Evolutionary conservation across 2,329 filamentous ascomycete species (phyloP).

Genomic region (Sporothrix humicola): DNA sequence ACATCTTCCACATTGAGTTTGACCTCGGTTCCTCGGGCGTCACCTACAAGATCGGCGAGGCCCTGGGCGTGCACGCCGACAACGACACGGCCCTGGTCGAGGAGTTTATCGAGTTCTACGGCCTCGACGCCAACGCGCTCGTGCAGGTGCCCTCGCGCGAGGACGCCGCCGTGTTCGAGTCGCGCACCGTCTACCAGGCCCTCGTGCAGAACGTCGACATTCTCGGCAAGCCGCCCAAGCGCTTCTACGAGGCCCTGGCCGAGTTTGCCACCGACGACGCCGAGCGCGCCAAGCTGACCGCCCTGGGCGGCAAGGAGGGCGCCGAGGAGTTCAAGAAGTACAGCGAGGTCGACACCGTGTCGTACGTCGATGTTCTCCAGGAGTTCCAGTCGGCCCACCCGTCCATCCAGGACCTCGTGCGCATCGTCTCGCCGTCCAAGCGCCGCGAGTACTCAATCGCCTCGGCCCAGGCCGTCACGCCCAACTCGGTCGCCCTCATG

Average conservation of each 20-base stretch:
- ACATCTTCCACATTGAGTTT: conserved; percentile 99
- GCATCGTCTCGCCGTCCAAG: conserved; percentile 90
- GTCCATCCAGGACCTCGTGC: conserved; percentile 83
- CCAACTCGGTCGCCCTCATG: conserved; percentile 88
- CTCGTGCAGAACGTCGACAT: conserved; percentile 93
- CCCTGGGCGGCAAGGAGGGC: conserved; percentile 78
- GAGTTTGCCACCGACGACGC: conserved; percentile 82
- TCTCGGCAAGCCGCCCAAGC: conserved; percentile 94
- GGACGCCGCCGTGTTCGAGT: conserved; percentile 74
- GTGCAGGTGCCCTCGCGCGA: conserved; percentile 93
- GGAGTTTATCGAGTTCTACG: conserved; percentile 89
- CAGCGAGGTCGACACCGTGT: conserved; percentile 87
- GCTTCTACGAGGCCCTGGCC: conserved; percentile 92
- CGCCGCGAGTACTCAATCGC: conserved; percentile 99
- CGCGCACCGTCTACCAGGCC: conserved; percentile 90
- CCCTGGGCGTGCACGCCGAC: conserved; percentile 93
- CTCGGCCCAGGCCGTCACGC: conserved; percentile 92
- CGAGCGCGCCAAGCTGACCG: conserved; percentile 79
- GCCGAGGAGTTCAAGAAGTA: conserved; percentile 91
- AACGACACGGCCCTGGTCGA: conserved; percentile 81
- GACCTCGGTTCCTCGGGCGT: conserved; percentile 90
- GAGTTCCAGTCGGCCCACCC: conserved; percentile 92
- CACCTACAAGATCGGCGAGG: conserved; percentile 96
- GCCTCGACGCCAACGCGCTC: conserved; percentile 78
- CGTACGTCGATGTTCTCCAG: conserved; percentile 86